Conservation (phyloP, 164 flowering plant genomes). For the Nelumbo lutea region DNA sequence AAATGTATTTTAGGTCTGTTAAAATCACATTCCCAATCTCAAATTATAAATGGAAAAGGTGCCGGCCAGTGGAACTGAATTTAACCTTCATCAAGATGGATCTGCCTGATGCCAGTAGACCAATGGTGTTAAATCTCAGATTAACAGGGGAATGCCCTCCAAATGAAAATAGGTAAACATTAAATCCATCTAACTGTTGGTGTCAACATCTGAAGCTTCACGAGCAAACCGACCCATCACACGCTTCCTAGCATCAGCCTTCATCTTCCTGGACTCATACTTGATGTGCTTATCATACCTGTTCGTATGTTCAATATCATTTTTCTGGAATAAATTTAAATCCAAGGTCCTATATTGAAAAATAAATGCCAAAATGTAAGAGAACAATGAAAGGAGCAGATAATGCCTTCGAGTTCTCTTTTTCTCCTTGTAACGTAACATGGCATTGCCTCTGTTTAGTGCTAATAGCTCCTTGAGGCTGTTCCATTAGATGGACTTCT, state of each 20-base stretch:
- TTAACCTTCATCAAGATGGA: too few relatives aligned
- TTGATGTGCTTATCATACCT: conserved; percentile 93
- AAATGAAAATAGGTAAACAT: background rate
- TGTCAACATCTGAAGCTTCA: conserved; percentile 40
- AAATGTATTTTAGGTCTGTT: background rate
- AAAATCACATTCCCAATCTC: background rate
- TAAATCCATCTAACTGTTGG: conserved; percentile 8
- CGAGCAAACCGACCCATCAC: conserved; percentile 85
- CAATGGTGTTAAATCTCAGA: too few relatives aligned
- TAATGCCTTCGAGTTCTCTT: conserved; percentile 69
- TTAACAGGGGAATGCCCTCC: too few relatives aligned
- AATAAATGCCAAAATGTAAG: background rate
- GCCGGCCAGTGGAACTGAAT: too few relatives aligned
- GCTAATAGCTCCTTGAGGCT: conserved; percentile 55
- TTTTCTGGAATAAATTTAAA: background rate
- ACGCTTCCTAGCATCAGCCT: conserved; percentile 91
- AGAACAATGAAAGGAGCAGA: background rate
- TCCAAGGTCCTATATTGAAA: background rate
- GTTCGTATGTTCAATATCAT: conserved; percentile 2
- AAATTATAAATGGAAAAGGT: background rate
- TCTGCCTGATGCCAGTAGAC: too few relatives aligned
- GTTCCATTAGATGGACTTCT: conserved; percentile 43
- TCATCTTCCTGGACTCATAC: conserved; percentile 89
- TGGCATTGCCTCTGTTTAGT: conserved; percentile 83
- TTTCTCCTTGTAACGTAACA: conserved; percentile 94